phyloP scores from a whole-genome alignment of 1,284 basidiomycete genomes.

The Trametes hirsuta region DNA sequence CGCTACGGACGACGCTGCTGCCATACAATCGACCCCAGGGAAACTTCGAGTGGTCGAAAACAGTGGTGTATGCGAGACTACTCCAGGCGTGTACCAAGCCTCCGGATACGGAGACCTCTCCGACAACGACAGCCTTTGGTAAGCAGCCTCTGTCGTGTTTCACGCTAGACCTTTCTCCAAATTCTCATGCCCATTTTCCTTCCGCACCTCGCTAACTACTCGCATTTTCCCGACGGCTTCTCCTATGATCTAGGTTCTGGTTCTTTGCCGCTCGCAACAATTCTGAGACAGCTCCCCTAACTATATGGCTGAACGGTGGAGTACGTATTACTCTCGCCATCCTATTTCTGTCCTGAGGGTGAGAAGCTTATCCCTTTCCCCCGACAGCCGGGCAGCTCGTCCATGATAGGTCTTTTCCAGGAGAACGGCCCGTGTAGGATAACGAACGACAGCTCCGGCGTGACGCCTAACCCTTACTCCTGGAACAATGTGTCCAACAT shows the following conservation, averaged over 20 bases:
- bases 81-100: conserved; percentile 57
- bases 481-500: conserved; percentile 70
- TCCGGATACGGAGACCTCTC: conserved; percentile 65
- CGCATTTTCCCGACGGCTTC: not conserved
- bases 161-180: not conserved
- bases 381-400: conserved; percentile 61
- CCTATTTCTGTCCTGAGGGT: not conserved
- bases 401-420: conserved; percentile 71
- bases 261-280: conserved; percentile 66
- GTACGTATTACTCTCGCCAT: conserved; percentile 39
- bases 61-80: conserved; percentile 61
- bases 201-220: not conserved
- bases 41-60: conserved; percentile 55
- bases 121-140: conserved; percentile 59
- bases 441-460: conserved; percentile 55
- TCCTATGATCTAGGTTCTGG: conserved; percentile 55
- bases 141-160: conserved; percentile 16
- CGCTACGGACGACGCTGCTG: conserved; percentile 9
- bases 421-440: conserved; percentile 68
- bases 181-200: not conserved
- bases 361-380: conserved; percentile 1
- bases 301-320: conserved; percentile 69
- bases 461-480: conserved; percentile 58
- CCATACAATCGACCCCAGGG: conserved; percentile 42
- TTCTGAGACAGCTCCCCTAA: conserved; percentile 57